Evolutionary conservation across 306 rosid species (phyloP).

Genomic region (Carpinus viminea): DNA sequence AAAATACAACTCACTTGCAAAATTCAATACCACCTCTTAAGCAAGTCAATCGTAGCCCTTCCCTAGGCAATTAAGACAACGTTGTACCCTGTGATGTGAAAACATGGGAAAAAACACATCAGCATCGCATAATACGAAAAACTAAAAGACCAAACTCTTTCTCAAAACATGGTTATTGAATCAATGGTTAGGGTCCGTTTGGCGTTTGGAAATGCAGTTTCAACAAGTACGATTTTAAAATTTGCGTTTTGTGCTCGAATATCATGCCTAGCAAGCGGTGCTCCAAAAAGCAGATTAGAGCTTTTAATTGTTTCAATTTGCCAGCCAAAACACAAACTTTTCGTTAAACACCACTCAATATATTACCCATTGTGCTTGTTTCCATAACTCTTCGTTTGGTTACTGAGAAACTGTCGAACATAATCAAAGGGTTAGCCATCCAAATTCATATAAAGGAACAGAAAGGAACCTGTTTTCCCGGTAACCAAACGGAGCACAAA

Average conservation of each 20-base stretch:
- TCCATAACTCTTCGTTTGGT: background rate
- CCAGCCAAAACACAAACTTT: background rate
- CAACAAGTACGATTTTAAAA: too few relatives aligned
- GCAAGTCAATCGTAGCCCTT: constrained; percentile 62
- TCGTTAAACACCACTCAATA: background rate
- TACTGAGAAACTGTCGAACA: background rate
- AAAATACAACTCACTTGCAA: constrained; percentile 9
- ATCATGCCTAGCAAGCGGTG: background rate
- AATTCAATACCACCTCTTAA: constrained; percentile 1
- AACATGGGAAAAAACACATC: constrained; percentile 16
- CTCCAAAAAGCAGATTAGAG: background rate
- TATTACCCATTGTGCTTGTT: background rate
- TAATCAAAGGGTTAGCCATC: background rate
- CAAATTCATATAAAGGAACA: background rate
- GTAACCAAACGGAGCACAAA: background rate
- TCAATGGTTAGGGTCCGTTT: too few relatives aligned
- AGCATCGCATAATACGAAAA: background rate
- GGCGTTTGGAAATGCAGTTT: too few relatives aligned
- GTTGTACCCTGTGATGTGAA: constrained; percentile 66
- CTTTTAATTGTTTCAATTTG: background rate
- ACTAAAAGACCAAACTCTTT: background rate
- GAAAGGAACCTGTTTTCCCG: background rate
- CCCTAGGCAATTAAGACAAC: constrained; percentile 83
- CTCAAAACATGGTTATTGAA: background rate
- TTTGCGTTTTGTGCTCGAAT: background rate